Percentiles rank a stretch among this genome's conserved stretches.
These are phyloP conservation scores for Phytopythium cucurbitacearum DNA, from an alignment of 352 stramenopile species.

Conservation along the genomic window DNA sequence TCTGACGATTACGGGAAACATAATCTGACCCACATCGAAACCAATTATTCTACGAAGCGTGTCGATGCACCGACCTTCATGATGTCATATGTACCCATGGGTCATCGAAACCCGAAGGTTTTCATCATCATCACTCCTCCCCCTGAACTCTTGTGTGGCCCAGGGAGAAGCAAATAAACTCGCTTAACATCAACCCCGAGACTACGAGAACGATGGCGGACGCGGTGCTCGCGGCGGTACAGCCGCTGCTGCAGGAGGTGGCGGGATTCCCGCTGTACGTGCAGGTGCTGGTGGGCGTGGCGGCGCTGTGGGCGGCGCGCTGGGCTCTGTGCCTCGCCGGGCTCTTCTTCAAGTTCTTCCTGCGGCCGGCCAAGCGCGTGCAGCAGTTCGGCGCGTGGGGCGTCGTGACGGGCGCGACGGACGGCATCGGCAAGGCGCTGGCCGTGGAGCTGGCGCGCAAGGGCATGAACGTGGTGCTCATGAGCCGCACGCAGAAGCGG, in stretches of 20 bases:
- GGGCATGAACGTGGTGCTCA: slow-evolving; percentile 96
- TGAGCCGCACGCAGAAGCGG: slow-evolving; percentile 96
- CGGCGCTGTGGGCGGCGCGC: slow-evolving; percentile 44
- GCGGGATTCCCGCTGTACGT: slow-evolving; percentile 29
- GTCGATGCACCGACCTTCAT: too few species aligned
- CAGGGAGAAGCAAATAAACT: background rate
- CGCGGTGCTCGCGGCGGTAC: slow-evolving; percentile 20
- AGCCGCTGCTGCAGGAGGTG: slow-evolving; percentile 19
- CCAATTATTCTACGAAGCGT: too few species aligned
- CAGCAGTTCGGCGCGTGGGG: slow-evolving; percentile 96
- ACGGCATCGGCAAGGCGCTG: slow-evolving; percentile 90
- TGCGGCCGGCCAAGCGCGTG: slow-evolving; percentile 92
- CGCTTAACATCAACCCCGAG: too few species aligned
- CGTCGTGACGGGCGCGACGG: slow-evolving; percentile 96
- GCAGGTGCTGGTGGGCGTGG: slow-evolving; percentile 37
- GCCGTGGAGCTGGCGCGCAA: slow-evolving; percentile 95
- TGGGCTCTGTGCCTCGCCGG: slow-evolving; percentile 45
- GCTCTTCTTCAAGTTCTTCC: slow-evolving; percentile 83
- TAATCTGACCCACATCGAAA: too few species aligned
- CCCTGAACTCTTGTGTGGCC: too few species aligned
- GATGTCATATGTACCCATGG: too few species aligned
- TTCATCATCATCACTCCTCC: too few species aligned
- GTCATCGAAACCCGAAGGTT: too few species aligned
- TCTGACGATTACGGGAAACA: too few species aligned
- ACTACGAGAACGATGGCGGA: slow-evolving; percentile 12